These are phyloP conservation scores for Hypoxylon fragiforme DNA, from an alignment of 495 filamentous ascomycete genomes.

Conservation along the genomic window DNA sequence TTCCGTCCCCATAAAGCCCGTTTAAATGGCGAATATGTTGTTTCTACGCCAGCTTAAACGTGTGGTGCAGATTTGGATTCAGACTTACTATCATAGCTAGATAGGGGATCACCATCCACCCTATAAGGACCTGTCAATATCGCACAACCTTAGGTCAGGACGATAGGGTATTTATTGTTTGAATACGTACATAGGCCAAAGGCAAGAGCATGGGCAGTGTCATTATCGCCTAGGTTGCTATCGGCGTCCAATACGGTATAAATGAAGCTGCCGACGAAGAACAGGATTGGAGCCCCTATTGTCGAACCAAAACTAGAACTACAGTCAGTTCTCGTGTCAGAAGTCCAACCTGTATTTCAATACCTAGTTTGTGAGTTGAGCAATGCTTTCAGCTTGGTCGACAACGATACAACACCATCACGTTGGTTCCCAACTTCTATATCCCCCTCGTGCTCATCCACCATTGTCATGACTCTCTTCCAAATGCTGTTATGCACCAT, in stretches of 20 bases:
- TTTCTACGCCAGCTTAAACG: neutral
- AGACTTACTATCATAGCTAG: constrained; percentile 32
- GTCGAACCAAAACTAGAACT: constrained; percentile 46
- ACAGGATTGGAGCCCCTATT: constrained; percentile 51
- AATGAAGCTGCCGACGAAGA: constrained; percentile 51
- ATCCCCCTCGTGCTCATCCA: constrained; percentile 30
- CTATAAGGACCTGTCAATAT: constrained; percentile 31
- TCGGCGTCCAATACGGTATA: constrained; percentile 44
- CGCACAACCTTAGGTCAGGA: neutral
- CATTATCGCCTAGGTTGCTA: constrained; percentile 44
- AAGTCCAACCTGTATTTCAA: neutral
- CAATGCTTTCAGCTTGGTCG: constrained; percentile 36
- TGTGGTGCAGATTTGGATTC: constrained; percentile 25
- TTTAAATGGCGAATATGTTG: too few relatives aligned
- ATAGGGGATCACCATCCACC: constrained; percentile 38
- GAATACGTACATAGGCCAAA: constrained; percentile 52
- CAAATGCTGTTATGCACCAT: constrained; percentile 35
- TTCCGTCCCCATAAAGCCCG: too few relatives aligned
- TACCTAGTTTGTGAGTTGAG: constrained; percentile 36
- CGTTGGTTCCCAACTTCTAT: neutral
- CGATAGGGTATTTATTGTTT: neutral
- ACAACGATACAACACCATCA: constrained; percentile 20
- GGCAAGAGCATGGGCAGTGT: constrained; percentile 48
- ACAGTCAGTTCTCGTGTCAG: constrained; percentile 4
- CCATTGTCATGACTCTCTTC: constrained; percentile 33